These are phyloP conservation scores for Aspergillus udagawae DNA, from an alignment of 2,329 filamentous ascomycete genomes.

Conservation along the genomic window DNA sequence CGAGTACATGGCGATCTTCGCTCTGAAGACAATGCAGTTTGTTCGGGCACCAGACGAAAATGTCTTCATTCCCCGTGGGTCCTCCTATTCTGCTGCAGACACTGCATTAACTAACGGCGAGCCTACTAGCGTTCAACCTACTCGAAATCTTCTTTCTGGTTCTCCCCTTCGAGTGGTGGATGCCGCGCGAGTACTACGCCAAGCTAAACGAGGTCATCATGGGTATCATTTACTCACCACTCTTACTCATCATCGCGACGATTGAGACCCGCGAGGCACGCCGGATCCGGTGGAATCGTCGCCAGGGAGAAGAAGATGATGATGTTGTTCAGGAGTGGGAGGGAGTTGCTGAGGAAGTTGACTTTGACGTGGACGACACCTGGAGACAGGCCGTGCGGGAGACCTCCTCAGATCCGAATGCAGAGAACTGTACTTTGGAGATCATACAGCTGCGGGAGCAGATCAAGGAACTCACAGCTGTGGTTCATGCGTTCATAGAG, in stretches of 20 bases:
- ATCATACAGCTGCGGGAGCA: slow-evolving; percentile 41
- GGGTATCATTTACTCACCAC: slow-evolving; percentile 76
- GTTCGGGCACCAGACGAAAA: slow-evolving; percentile 96
- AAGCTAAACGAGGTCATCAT: slow-evolving; percentile 85
- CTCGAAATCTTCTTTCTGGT: slow-evolving; percentile 79
- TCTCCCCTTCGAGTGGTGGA: slow-evolving; percentile 92
- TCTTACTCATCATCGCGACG: slow-evolving; percentile 73
- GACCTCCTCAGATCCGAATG: slow-evolving; percentile 77
- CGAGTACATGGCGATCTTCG: slow-evolving; percentile 90
- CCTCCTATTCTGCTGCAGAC: background rate
- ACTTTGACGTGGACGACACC: slow-evolving; percentile 72
- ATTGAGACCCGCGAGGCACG: slow-evolving; percentile 65
- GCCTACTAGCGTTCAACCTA: slow-evolving; percentile 68
- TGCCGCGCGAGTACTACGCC: slow-evolving; percentile 69
- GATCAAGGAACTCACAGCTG: slow-evolving; percentile 59
- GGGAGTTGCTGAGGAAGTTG: slow-evolving; percentile 63
- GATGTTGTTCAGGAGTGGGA: slow-evolving; percentile 92
- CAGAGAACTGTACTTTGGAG: slow-evolving; percentile 72
- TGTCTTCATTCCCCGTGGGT: slow-evolving; percentile 78
- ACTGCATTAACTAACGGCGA: background rate
- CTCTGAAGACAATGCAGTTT: slow-evolving; percentile 94
- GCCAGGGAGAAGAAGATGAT: slow-evolving; percentile 81
- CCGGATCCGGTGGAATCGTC: slow-evolving; percentile 68
- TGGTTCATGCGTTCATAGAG: slow-evolving; percentile 57
- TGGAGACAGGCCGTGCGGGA: slow-evolving; percentile 77